Percentiles rank a stretch among this genome's conserved stretches.
Conservation (phyloP, 2,329 filamentous ascomycete genomes). For the Sporothrix pseudoabietina region DNA sequence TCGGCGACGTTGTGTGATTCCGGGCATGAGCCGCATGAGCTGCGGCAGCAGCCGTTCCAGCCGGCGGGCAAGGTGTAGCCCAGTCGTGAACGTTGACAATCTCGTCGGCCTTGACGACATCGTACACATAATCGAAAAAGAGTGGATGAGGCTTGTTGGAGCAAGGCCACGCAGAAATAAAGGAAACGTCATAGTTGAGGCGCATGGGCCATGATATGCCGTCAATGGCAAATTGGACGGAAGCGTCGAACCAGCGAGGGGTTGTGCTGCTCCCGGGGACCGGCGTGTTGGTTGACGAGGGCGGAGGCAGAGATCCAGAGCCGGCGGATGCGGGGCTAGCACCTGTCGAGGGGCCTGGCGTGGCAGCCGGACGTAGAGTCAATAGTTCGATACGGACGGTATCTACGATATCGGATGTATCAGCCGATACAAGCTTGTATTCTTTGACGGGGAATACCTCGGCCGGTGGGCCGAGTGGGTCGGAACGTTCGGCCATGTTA, state of each 20-base stretch:
- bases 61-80: conserved; percentile 51
- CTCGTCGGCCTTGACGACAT: conserved; percentile 62
- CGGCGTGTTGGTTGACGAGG: conserved; percentile 19
- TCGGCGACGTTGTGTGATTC: conserved; percentile 32
- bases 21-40: conserved; percentile 32
- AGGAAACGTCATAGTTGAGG: conserved; percentile 66
- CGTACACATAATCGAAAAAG: conserved; percentile 70
- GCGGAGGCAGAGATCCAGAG: conserved; percentile 18
- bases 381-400: conserved; percentile 71
- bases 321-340: conserved; percentile 23
- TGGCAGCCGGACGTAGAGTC: conserved; percentile 50
- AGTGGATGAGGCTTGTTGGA: conserved; percentile 66
- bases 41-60: conserved; percentile 17
- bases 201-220: conserved; percentile 64
- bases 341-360: conserved; percentile 20
- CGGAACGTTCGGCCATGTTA: conserved; percentile 67
- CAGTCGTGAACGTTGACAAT: conserved; percentile 68
- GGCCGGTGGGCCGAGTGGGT: conserved; percentile 67
- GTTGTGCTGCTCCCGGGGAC: conserved; percentile 31
- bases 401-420: conserved; percentile 65
- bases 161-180: conserved; percentile 67
- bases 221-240: conserved; percentile 65
- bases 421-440: conserved; percentile 63
- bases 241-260: conserved; percentile 58
- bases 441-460: conserved; percentile 66